Base-by-base conservation (phyloP, 2,329 filamentous ascomycete species). In the Claviceps fusiformis region DNA sequence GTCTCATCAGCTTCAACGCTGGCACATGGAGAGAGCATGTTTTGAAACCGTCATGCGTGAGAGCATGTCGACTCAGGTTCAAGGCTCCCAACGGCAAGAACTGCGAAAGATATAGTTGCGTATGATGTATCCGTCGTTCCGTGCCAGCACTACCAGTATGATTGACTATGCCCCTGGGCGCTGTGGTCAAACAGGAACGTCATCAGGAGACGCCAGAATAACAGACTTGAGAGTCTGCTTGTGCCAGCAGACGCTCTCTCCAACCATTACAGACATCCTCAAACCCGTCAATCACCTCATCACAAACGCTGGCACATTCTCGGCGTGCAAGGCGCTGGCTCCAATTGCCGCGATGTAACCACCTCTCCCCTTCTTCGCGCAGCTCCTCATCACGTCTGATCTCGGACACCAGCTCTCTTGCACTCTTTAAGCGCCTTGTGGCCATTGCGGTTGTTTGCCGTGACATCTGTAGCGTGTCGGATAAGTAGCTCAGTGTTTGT, bases 381-480 rank as follows among this genome's bases (percentile, higher is more conserved):
- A 85, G 76, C 63, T 95, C 89, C 57, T 89, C 84, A 64, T 97
- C 93, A 56, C 82, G 81, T 59, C 85, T 81, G 74, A 96, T 85
- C 63, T 96, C 92, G 2, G 84, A 81, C 1, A 97, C 85, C 58
- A 95, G 81, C 66, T 95, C 91, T 62, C 86, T 87, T 7, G 89
- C 90, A 41, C 83, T 87, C 61, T 86, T 85, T 53, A 98, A 73
- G 48, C 89, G 81, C 55, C 93, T 78, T 2, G 86, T 84, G 1
- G 92, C 93, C 10, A 86, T 86, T 3, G 83, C 86, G 0, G 89
- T 93, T 1, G 88, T 87, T 70, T 97, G 92, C 13, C 89, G 84
- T 37, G 87, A 90, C 85, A 97, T 95, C 70, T 97, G 92, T 39
- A 98, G 76, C 3, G 89, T 91, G 67, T 98, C 93, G 7, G 88